Conservation (phyloP, 2,329 filamentous ascomycete genomes). For the Trichoderma citrinoviride region DNA sequence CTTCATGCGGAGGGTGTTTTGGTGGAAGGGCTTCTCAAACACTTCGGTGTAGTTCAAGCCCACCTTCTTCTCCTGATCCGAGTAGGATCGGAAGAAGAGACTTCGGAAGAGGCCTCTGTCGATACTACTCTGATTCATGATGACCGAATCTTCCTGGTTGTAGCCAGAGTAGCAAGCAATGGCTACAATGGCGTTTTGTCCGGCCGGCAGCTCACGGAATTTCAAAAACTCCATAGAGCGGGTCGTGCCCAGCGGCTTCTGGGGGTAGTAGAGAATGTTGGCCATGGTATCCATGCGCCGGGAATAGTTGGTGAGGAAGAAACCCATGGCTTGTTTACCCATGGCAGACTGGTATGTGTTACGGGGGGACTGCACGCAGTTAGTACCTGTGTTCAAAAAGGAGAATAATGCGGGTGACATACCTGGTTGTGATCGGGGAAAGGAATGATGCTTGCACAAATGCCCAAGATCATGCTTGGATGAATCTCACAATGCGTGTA, state of each 20-base stretch:
- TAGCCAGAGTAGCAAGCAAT: constrained; percentile 98
- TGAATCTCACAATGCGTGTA: constrained; percentile 99
- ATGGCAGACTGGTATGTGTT: constrained; percentile 99
- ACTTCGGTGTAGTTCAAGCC: constrained; percentile 89
- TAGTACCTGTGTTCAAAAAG: background rate
- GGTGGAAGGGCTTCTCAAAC: constrained; percentile 91
- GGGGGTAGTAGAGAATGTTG: constrained; percentile 97
- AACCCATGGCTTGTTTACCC: constrained; percentile 99
- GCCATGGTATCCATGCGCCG: constrained; percentile 99
- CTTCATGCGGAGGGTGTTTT: constrained; percentile 87
- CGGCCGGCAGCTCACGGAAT: constrained; percentile 93
- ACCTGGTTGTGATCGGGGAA: constrained; percentile 98
- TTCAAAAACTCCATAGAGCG: constrained; percentile 98
- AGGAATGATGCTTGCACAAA: constrained; percentile 98
- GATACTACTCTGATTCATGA: constrained; percentile 99
- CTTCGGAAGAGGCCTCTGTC: constrained; percentile 96
- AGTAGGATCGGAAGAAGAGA: constrained; percentile 96
- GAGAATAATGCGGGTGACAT: constrained; percentile 31
- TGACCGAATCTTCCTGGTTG: constrained; percentile 99
- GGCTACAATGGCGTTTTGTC: constrained; percentile 97
- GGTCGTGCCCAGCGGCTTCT: constrained; percentile 94
- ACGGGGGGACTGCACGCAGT: constrained; percentile 73
- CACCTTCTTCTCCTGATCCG: constrained; percentile 93
- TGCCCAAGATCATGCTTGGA: constrained; percentile 97
- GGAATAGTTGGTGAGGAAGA: constrained; percentile 95